A percentile compares a stretch with the other conserved stretches of the same genome.
Conservation (phyloP, 805 yeast species). For the Allodekkera sacchari region DNA sequence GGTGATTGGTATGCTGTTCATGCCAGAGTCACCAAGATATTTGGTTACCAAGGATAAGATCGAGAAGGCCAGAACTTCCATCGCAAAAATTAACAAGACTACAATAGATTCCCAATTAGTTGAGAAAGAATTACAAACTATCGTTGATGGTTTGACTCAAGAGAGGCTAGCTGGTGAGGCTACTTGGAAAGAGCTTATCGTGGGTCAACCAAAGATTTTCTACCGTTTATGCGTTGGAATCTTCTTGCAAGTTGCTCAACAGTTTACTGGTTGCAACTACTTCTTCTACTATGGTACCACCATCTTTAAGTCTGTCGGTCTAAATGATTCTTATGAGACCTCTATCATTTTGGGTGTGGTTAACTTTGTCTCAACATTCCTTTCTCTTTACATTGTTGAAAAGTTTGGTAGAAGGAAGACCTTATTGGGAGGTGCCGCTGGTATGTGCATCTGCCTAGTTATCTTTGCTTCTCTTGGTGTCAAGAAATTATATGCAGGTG, state of each 20-base stretch:
- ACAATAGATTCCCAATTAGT: constrained; percentile 46
- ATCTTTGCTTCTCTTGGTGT: constrained; percentile 55
- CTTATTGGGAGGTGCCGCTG: constrained; percentile 39
- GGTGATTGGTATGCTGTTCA: constrained; percentile 42
- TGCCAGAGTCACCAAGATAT: constrained; percentile 68
- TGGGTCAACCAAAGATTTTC: constrained; percentile 56
- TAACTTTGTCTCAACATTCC: constrained; percentile 46
- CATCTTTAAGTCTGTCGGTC: constrained; percentile 48
- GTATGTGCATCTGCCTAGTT: constrained; percentile 48
- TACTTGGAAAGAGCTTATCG: constrained; percentile 53
- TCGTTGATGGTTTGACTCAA: constrained; percentile 53
- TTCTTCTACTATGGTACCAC: constrained; percentile 60
- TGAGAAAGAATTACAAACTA: constrained; percentile 41
- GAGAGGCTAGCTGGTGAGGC: constrained; percentile 59
- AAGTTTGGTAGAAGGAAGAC: constrained; percentile 45
- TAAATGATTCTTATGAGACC: constrained; percentile 45
- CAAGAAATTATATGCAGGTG: constrained; percentile 33
- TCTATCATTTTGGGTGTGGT: constrained; percentile 48
- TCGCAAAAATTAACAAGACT: constrained; percentile 53
- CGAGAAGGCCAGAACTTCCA: constrained; percentile 46
- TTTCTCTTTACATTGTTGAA: constrained; percentile 44
- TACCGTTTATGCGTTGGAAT: constrained; percentile 50
- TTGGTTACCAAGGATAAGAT: constrained; percentile 40
- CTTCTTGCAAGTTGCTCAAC: constrained; percentile 51
- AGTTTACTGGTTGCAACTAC: constrained; percentile 54